A percentile compares a stretch with the other conserved stretches of the same genome.
Conservation (phyloP, 1,139 yeast genomes). For the Geotrichum fermentans region DNA sequence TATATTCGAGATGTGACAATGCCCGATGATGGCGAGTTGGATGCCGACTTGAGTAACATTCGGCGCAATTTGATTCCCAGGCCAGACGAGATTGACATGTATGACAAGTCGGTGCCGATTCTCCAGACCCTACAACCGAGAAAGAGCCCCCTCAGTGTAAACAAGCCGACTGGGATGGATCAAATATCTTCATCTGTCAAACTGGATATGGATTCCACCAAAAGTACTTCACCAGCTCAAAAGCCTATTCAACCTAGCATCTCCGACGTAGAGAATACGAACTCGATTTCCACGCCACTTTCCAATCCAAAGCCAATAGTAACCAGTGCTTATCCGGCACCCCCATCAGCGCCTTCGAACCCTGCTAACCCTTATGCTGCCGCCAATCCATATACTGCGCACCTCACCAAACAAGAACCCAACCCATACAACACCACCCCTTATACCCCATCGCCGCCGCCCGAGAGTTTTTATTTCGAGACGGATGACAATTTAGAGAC, state of each 20-base stretch:
- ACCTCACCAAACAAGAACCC: neutral
- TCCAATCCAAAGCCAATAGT: neutral
- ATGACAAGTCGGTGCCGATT: slow-evolving; percentile 3
- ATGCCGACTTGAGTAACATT: neutral
- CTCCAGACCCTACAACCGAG: neutral
- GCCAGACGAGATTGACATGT: slow-evolving; percentile 26
- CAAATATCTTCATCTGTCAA: too few relatives aligned
- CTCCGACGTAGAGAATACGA: neutral
- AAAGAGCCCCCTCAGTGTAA: too few relatives aligned
- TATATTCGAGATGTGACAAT: slow-evolving; percentile 72
- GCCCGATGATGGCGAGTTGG: slow-evolving; percentile 28
- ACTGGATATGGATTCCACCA: neutral
- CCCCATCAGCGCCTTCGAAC: neutral
- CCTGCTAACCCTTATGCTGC: neutral
- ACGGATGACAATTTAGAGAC: neutral
- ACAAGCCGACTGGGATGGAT: too few relatives aligned
- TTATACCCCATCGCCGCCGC: neutral
- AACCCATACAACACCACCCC: neutral
- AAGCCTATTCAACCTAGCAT: neutral
- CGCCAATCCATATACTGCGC: neutral
- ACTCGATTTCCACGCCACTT: too few relatives aligned
- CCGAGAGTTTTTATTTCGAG: neutral
- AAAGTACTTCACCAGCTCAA: neutral
- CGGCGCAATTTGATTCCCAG: slow-evolving; percentile 23
- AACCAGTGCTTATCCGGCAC: neutral